phyloP scores from a whole-genome alignment of 2,329 filamentous ascomycete species.

The Aschersonia sp. region DNA sequence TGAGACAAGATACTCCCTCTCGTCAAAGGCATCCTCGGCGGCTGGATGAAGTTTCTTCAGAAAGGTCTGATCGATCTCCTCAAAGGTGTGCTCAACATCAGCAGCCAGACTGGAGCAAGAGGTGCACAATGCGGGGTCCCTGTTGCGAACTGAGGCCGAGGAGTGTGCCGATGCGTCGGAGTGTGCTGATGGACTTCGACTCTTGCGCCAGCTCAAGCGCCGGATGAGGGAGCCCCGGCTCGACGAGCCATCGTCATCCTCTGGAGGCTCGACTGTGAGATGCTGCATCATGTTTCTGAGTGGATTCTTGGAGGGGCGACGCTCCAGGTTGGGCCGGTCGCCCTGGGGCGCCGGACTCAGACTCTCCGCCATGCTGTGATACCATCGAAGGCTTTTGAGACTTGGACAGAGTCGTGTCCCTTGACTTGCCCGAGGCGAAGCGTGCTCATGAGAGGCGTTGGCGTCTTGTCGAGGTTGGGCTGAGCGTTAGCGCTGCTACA shows the following conservation, averaged over 20 bases:
- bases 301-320: conserved; percentile 19
- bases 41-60: conserved; percentile 12
- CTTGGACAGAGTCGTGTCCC: no score
- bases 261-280: conserved; percentile 18
- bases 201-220: conserved; percentile 19
- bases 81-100: conserved; percentile 17
- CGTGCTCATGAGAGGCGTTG: no score
- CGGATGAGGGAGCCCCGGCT: conserved; percentile 19
- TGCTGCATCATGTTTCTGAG: conserved; percentile 22
- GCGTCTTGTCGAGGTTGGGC: no score
- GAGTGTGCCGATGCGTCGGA: conserved; percentile 12
- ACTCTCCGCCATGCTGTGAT: conserved; percentile 12
- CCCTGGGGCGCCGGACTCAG: conserved; percentile 11
- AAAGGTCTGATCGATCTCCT: conserved; percentile 16
- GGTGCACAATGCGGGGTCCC: conserved; percentile 15
- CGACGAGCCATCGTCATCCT: conserved; percentile 12
- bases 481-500: no score
- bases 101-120: conserved; percentile 17
- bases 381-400: no score
- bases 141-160: conserved; percentile 10
- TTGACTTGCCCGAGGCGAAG: no score
- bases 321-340: conserved; percentile 12
- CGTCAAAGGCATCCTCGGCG: conserved; percentile 16
- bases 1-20: conserved; percentile 14
- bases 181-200: conserved; percentile 19